These are phyloP conservation scores for Wickerhamomyces hampshirensis DNA, from an alignment of 805 yeast species.

Conservation along the genomic window DNA sequence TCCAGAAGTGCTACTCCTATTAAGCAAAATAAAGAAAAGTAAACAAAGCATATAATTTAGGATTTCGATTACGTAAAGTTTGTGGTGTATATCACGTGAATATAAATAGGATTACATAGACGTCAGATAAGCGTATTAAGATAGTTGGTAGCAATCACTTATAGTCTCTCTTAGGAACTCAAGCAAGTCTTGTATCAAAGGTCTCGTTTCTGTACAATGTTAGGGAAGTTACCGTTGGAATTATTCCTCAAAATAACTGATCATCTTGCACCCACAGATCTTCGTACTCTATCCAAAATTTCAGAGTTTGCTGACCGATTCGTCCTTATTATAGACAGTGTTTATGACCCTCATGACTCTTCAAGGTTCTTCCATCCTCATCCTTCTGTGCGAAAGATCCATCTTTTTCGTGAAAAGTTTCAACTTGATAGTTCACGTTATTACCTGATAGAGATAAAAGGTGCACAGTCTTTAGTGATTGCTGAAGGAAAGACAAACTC, in stretches of 20 bases:
- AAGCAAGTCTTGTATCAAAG: too few species aligned
- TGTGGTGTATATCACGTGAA: too few species aligned
- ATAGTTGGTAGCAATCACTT: too few species aligned
- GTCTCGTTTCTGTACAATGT: too few species aligned
- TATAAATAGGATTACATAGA: too few species aligned
- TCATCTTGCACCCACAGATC: slow-evolving; percentile 12
- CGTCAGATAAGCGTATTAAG: too few species aligned
- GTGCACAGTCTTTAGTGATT: slow-evolving; percentile 12
- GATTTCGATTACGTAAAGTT: too few species aligned
- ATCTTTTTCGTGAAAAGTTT: slow-evolving; percentile 3
- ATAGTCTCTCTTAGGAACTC: too few species aligned
- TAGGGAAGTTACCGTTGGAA: slow-evolving; percentile 9
- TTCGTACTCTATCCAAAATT: slow-evolving; percentile 6
- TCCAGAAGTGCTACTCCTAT: too few species aligned
- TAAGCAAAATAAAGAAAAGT: too few species aligned
- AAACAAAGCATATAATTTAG: too few species aligned
- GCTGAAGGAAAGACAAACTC: slow-evolving; percentile 11
- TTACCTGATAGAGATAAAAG: slow-evolving; percentile 13
- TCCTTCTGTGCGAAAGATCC: slow-evolving; percentile 1
- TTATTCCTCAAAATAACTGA: slow-evolving; percentile 10
- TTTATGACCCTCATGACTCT: background rate
- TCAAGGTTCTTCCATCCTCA: slow-evolving; percentile 8
- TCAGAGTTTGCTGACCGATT: slow-evolving; percentile 9
- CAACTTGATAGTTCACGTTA: slow-evolving; percentile 10
- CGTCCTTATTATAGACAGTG: slow-evolving; percentile 7